Evolutionary conservation across 1,284 basidiomycete genomes (phyloP), one percentile per base, ranked within the genome.

Genomic region (Stygiomarasmius scandens): DNA sequence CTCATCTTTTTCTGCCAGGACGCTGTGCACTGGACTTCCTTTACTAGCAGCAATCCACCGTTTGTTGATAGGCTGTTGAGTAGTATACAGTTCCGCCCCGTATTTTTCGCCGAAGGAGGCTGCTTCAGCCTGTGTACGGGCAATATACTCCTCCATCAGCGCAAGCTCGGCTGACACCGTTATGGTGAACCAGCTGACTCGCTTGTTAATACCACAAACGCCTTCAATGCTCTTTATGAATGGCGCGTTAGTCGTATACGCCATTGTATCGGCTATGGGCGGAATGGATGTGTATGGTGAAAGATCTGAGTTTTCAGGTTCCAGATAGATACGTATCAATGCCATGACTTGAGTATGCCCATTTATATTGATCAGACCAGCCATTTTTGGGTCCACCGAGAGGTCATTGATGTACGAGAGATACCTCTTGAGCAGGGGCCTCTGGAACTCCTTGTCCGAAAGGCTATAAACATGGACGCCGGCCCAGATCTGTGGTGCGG

Each of bases 401-500:
- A 11, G 24, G 24, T 34, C 12, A 38, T n/a, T 14, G 24, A 19
- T 44, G 49, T 10, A 9, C 19, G 9, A 54, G 27, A 6, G 29
- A 25, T 3, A 38, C 16, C 32, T 22, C 24, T 3, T 9, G 5
- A 19, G 4, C 3, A 29, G 16, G 9, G 22, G 29, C 12, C 11
- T 12, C 9, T 9, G 44, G 22, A 2, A 44, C 27, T 16, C 29
- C 44, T 9, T 23, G 8, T 19, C 9, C 3, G 24, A 4, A 16
- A 55, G 20, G 22, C 8, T 16, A 23, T 49, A 49, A 14, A 19
- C 36, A 12, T 27, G 55, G 14, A 53, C 49, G 9, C 63, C 63
- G 1, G 56, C 61, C 63, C 64, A 64, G 16, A 53, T 20, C 56
- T 59, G 10, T n/a, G n/a, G n/a, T 55, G 32, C 32, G 29, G 60